Evolutionary conservation across 1,284 basidiomycete species (phyloP), one percentile per base, ranked within the genome.

Genomic region (Schizopora paradoxa): DNA sequence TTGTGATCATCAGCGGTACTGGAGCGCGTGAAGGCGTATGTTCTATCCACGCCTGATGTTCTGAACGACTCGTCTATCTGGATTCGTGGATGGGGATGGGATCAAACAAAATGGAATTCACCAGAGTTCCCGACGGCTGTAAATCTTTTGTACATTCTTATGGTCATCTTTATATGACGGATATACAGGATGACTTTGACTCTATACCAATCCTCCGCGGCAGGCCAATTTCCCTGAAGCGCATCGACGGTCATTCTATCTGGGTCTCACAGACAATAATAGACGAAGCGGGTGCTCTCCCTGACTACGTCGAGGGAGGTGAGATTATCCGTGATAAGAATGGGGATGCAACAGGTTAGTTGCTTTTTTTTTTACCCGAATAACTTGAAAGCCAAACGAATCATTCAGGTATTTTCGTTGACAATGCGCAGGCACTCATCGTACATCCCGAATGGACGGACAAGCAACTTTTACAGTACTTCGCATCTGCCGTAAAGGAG

Each of bases 61-160:
- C 59, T 70, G 2, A 59, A 68, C 1, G 70, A 81, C 48, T 68
- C 65, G 5, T 69, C 73, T 2, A 67, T 63, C 3, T 95, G 90
- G 90, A 77, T 96, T 44, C 69, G 83, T 55, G 93, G 91, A 3
- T 78, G 86, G 68, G 93, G 92, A 4, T 97, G 93, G 92, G 90
- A 97, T 60, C 92, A 97, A 63, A 95, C 87, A 4, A 70, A 75
- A 48, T 87, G 84, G 84, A 54, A 73, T 1, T 76, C 70, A 14
- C 66, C 74, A 21, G 62, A 72, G 22, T 94, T 92, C 57, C 92
- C 93, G 1, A 85, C 77, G 19, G 85, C 88, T 4, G 91, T 91
- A 54, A 41, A 79, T 62, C 23, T 14, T 25, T 29, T 38, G 35
- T 19, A 33, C 46, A 19, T 29, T 19, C 29, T 45, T 29, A 13